Evolutionary conservation across 345 rosid genomes (phyloP), one percentile per base, ranked within the genome.

Genomic region (Brassica nigra): DNA sequence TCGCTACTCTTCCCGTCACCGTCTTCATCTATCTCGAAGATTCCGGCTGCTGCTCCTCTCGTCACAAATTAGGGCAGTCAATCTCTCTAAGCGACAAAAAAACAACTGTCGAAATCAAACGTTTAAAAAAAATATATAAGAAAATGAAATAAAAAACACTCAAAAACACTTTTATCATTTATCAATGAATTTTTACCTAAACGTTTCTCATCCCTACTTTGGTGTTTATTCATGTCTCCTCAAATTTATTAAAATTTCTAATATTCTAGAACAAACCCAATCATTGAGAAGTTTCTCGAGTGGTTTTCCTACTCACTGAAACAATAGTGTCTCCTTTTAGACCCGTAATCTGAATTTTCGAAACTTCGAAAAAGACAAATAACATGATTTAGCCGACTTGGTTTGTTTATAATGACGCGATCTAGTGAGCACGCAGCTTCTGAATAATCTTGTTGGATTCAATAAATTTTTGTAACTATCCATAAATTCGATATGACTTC

Each of bases 1-100:
- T 84, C 11, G 52, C 30, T 16, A 88, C 78, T 58, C 74, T 66
- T 8, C 84, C 88, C 39, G 77, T 62, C 39, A 88, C 82, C 0
- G 85, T 74, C 82, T 88, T 86, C 91, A 88, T 23, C 27, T 23
- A 75, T 8, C 81, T 63, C 42, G 4, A 30, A 54, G 76, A 14
- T 62, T 23, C 27, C 79, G 69, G 37, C 66, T 52, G 9, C 44
- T 37, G 11, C 42, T 37, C 79, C 83, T 55, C 58, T 42, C 1
- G 16, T n/a, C 47, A 14, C 12, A 76, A 71, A 66, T 70, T 75
- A 80, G 76, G 76, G 69, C 6, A 54, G 6, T 65, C 55, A 23
- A 23, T 23, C 27, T 23, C 27, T 23, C 27, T 23, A 23, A 23
- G 27, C 27, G 27, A 23, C 27, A 23, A 23, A 23, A 23, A 23